Evolutionary conservation across 768 basidiomycete genomes (phyloP), one percentile per base, ranked within the genome.

Genomic region (Phylloporus arenicola): DNA sequence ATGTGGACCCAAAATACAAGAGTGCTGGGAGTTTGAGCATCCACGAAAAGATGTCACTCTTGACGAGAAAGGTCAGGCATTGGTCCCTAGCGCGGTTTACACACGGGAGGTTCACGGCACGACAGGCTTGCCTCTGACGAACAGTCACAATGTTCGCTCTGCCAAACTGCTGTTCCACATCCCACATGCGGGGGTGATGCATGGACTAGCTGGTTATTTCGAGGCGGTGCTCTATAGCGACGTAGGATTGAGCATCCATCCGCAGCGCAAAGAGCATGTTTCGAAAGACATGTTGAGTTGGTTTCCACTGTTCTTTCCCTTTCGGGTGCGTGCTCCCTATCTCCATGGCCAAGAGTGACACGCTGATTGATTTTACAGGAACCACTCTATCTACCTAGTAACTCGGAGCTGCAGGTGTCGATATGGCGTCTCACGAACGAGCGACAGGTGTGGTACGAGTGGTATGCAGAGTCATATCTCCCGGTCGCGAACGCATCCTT

Each of bases 281-380:
- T 93, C 92, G 8, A 93, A 90, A 59, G 86, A 98, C 58, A 99
- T 99, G 96, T 75, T 98, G 60, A 97, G 94, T 64, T 99, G 96
- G 96, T 99, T 99, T 72, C 96, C 96, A 0, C 70, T 97, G 17
- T 96, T 92, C 71, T 95, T 99, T 70, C 96, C 96, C 2, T 82
- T 98, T 64, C 87, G 83, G 69, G 93, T 88, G 52, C 27, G 80
- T 66, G 9, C 52, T 42, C 48, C 19, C n/a, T 46, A 12, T 47
- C 42, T 54, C 33, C 17, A 20, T 24, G 9, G 2, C 38, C 17
- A 27, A 6, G n/a, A 22, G 34, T 41, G 37, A 42, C 5, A 12
- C 25, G 2, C 34, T 49, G 31, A 56, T 9, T 22, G 51, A 45
- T 17, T 27, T 30, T 55, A 35, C 59, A 96, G 92, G 92, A 96